Conservation (phyloP, 1,139 yeast genomes). For the Nakaseomyces sp. region DNA sequence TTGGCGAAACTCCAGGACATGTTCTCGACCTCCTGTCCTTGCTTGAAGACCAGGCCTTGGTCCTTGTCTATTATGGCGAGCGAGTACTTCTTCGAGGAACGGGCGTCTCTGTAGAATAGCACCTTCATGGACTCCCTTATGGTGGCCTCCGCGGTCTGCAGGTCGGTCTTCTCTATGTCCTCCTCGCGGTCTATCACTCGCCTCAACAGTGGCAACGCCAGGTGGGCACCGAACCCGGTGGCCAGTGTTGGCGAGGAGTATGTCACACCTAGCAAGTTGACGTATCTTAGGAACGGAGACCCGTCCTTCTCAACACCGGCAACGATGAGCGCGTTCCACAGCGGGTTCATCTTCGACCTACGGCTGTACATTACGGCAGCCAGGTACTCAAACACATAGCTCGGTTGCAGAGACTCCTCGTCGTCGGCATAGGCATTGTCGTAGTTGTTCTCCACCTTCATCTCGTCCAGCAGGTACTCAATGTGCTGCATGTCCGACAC, state of each 20-base stretch:
- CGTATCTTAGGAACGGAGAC: slow-evolving; percentile 69
- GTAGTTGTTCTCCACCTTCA: slow-evolving; percentile 69
- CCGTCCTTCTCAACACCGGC: slow-evolving; percentile 71
- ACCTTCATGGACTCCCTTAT: slow-evolving; percentile 88
- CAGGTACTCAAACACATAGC: slow-evolving; percentile 81
- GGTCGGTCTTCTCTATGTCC: slow-evolving; percentile 56
- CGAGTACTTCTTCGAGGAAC: slow-evolving; percentile 79
- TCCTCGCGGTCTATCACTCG: slow-evolving; percentile 71
- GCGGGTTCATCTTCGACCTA: slow-evolving; percentile 88
- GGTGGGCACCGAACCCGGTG: slow-evolving; percentile 93
- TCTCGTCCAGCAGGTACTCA: slow-evolving; percentile 63
- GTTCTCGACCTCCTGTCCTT: slow-evolving; percentile 52
- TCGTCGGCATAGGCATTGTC: slow-evolving; percentile 54
- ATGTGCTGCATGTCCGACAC: slow-evolving; percentile 87
- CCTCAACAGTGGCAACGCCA: slow-evolving; percentile 88
- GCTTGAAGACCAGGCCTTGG: slow-evolving; percentile 54
- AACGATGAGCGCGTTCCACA: slow-evolving; percentile 90
- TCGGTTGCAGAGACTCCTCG: slow-evolving; percentile 64
- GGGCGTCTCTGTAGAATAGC: slow-evolving; percentile 90
- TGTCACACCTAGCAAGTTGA: slow-evolving; percentile 85
- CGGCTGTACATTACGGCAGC: slow-evolving; percentile 78
- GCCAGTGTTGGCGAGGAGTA: slow-evolving; percentile 85
- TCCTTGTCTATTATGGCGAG: slow-evolving; percentile 66
- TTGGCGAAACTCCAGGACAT: slow-evolving; percentile 92
- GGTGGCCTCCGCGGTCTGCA: slow-evolving; percentile 65